Percentiles rank a stretch among this genome's conserved stretches.
phyloP scores from a whole-genome alignment of 2,329 filamentous ascomycete genomes.

The Colletotrichum nymphaeae region DNA sequence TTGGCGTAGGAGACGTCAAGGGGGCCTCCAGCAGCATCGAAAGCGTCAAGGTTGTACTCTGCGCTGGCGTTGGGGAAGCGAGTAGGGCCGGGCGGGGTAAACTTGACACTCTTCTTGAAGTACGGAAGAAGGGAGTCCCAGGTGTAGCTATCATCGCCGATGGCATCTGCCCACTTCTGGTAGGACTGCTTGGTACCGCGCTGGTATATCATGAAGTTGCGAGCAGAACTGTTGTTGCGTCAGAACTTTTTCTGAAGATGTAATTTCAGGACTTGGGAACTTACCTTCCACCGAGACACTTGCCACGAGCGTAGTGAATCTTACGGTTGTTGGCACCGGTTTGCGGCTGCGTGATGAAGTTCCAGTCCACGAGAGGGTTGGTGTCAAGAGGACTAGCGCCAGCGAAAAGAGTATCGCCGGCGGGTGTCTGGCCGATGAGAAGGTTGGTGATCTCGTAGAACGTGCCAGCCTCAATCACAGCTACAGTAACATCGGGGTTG shows the following conservation, averaged over 20 bases:
- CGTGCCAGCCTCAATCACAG: conserved; percentile 51
- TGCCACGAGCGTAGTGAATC: conserved; percentile 51
- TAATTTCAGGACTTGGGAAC: background rate
- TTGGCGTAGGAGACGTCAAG: conserved; percentile 42
- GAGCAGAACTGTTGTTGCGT: conserved; percentile 35
- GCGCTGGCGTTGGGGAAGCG: conserved; percentile 38
- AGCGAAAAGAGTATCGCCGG: conserved; percentile 15
- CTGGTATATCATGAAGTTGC: conserved; percentile 45
- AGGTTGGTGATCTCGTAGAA: conserved; percentile 47
- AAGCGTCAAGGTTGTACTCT: conserved; percentile 41
- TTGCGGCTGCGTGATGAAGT: conserved; percentile 42
- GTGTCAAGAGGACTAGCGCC: conserved; percentile 24
- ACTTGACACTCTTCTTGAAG: conserved; percentile 45
- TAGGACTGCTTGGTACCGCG: conserved; percentile 40
- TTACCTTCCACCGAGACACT: conserved; percentile 45
- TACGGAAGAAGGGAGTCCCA: conserved; percentile 45
- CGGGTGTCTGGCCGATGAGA: conserved; percentile 40
- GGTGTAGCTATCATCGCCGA: conserved; percentile 44
- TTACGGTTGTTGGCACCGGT: conserved; percentile 39
- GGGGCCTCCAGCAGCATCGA: conserved; percentile 42
- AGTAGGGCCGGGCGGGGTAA: conserved; percentile 43
- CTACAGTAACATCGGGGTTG: conserved; percentile 42
- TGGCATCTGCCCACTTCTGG: conserved; percentile 45
- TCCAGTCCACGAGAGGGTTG: conserved; percentile 44
- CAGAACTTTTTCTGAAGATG: background rate